Conservation (phyloP, 768 basidiomycete genomes). For the Inosperma sp. region DNA sequence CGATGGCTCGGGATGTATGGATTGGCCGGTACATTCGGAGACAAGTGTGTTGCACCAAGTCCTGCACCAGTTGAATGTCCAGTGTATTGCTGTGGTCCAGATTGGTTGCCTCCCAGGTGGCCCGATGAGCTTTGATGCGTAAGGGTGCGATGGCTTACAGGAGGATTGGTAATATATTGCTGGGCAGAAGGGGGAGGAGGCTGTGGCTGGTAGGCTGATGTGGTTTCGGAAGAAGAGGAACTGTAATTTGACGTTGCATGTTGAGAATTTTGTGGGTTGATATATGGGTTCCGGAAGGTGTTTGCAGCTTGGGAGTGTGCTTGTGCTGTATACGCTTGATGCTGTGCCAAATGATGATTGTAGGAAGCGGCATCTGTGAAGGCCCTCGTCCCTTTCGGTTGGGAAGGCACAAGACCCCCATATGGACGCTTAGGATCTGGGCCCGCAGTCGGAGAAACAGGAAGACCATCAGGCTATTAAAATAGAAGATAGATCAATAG, state of each 20-base stretch:
- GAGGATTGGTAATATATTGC: constrained; percentile 33
- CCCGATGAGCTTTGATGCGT: constrained; percentile 50
- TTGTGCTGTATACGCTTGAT: constrained; percentile 89
- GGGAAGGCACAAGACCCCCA: constrained; percentile 88
- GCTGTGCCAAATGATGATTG: constrained; percentile 91
- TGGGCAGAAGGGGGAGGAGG: constrained; percentile 19
- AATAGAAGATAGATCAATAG: not conserved
- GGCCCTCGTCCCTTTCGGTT: constrained; percentile 78
- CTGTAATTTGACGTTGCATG: constrained; percentile 26
- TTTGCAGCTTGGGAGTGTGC: constrained; percentile 73
- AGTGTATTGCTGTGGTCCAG: constrained; percentile 32
- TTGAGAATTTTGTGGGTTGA: constrained; percentile 46
- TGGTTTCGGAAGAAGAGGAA: constrained; percentile 28
- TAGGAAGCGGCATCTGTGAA: constrained; percentile 92
- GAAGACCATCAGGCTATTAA: constrained; percentile 51
- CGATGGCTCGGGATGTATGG: constrained; percentile 69
- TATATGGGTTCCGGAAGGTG: constrained; percentile 78
- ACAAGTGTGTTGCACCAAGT: constrained; percentile 34
- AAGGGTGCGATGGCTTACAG: constrained; percentile 38
- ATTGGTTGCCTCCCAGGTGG: constrained; percentile 33
- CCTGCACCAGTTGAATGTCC: constrained; percentile 31
- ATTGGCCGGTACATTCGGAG: constrained; percentile 55
- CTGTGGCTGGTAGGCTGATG: constrained; percentile 29
- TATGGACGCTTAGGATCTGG: constrained; percentile 83
- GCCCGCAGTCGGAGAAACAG: constrained; percentile 25